Base-by-base conservation (phyloP, 2,329 filamentous ascomycete genomes). In the Thelonectria discophora region DNA sequence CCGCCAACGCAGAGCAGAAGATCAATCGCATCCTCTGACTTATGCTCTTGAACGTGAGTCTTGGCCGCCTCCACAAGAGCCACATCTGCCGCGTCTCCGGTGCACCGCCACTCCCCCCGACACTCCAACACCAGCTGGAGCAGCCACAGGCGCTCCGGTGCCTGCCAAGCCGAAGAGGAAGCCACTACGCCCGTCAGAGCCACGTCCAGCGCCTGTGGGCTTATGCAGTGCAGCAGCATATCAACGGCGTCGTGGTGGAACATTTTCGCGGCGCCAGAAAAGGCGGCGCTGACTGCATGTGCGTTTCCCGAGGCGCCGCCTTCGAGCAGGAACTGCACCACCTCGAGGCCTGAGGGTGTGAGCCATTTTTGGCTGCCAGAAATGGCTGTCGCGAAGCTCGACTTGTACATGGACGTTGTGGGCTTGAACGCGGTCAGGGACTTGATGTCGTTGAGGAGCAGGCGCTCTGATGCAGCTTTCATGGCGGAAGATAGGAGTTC, bases 201-300 rank as follows among this genome's bases (percentile, higher is more conserved):
- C 30, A n/a, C 60, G 12, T 50, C 39, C 12, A 61, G 42, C 27
- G 8, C 34, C 47, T 8, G 42, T 8, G 8, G 17, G 45, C 3
- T 53, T 55, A 11, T 30, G 40, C 39, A n/a, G 21, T 39, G 20
- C 45, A 27, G 8, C 9, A 63, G 46, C 17, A 63, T 42, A 9
- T 50, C 34, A 18, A 60, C 45, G 6, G 56, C 60, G 12, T 56
- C 40, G 12, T 60, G 40, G 24, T 21, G 39, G 13, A 40, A n/a
- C n/a, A 15, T 45, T 2, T 30, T 30, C 27, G 57, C 42, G 5
- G 60, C 60, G 42, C 20, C 32, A 15, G 47, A 63, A 42, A 63
- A 57, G 5, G 56, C 60, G n/a, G 56, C 34, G 42, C 60, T 48
- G 9, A 63, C 52, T 6, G 27, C 30, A 20, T n/a, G n/a, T n/a